These are phyloP conservation scores for Didymella arachidicola DNA, from an alignment of 2,329 filamentous ascomycete species.

Conservation along the genomic window DNA sequence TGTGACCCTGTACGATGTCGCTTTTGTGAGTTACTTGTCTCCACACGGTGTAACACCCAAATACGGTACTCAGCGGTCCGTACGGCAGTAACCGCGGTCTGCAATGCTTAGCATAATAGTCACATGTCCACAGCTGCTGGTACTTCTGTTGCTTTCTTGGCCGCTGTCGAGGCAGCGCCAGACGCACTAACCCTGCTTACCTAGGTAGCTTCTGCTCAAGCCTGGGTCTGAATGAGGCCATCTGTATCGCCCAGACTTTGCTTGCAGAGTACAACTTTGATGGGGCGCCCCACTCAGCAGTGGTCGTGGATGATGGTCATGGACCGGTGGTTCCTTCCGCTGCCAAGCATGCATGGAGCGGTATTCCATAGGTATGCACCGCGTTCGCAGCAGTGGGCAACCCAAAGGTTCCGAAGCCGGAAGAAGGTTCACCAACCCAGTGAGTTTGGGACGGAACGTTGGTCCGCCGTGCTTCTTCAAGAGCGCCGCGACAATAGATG, in stretches of 20 bases:
- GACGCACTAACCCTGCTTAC: not conserved
- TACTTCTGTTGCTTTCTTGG: not conserved
- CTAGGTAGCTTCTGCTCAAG: not conserved
- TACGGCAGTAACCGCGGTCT: conserved; percentile 16
- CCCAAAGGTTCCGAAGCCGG: not conserved
- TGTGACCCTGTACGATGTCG: conserved; percentile 1
- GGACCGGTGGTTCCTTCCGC: not conserved
- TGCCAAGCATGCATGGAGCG: too few species aligned
- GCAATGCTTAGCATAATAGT: conserved; percentile 6
- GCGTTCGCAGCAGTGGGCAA: too few species aligned
- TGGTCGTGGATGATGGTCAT: not conserved
- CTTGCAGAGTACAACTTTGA: not conserved
- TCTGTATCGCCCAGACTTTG: not conserved
- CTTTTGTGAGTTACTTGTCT: conserved; percentile 13
- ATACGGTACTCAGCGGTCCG: conserved; percentile 11
- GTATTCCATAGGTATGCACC: too few species aligned
- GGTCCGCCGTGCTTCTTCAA: not conserved
- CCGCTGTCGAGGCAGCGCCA: not conserved
- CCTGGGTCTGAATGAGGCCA: not conserved
- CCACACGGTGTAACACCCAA: conserved; percentile 14
- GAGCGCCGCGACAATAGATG: not conserved
- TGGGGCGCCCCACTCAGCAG: not conserved
- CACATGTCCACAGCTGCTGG: not conserved
- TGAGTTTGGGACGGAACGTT: not conserved
- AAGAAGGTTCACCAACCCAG: not conserved